Evolutionary conservation across 2,329 filamentous ascomycete genomes (phyloP).

Genomic region (Teratosphaeria nubilosa): DNA sequence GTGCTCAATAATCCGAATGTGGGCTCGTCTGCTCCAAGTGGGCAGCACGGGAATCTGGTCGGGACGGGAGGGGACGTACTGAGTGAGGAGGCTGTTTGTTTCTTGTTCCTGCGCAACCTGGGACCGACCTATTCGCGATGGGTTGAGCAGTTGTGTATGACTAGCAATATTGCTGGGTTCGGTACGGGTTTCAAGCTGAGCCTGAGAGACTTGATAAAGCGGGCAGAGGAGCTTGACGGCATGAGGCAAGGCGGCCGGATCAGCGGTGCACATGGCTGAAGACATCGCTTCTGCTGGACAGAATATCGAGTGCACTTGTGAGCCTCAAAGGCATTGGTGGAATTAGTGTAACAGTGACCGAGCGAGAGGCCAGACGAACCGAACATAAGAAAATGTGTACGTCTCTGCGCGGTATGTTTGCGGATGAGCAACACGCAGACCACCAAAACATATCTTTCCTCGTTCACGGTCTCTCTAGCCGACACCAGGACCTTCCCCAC

Average conservation of each 20-base stretch:
- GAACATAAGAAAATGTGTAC: neutral
- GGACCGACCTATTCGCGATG: slow-evolving; percentile 14
- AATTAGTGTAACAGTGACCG: neutral
- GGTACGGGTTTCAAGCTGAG: slow-evolving; percentile 20
- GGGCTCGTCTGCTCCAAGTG: neutral
- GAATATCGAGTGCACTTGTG: neutral
- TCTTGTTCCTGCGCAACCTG: slow-evolving; percentile 21
- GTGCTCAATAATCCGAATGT: slow-evolving; percentile 2
- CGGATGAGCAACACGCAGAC: neutral
- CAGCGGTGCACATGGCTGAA: neutral
- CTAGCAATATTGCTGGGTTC: slow-evolving; percentile 23
- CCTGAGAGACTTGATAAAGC: slow-evolving; percentile 19
- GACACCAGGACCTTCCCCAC: neutral
- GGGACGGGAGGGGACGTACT: slow-evolving; percentile 10
- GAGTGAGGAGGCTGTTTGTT: slow-evolving; percentile 20
- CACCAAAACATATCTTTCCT: neutral
- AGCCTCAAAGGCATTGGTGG: neutral
- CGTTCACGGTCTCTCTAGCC: neutral
- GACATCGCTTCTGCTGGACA: neutral
- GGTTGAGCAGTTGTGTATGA: slow-evolving; percentile 17
- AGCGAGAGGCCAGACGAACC: neutral
- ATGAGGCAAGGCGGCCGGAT: neutral
- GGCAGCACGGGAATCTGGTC: slow-evolving; percentile 3
- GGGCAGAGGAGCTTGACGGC: slow-evolving; percentile 13
- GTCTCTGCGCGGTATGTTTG: neutral